Base-by-base conservation (phyloP, 2,329 filamentous ascomycete species). In the Diaporthe velutina region DNA sequence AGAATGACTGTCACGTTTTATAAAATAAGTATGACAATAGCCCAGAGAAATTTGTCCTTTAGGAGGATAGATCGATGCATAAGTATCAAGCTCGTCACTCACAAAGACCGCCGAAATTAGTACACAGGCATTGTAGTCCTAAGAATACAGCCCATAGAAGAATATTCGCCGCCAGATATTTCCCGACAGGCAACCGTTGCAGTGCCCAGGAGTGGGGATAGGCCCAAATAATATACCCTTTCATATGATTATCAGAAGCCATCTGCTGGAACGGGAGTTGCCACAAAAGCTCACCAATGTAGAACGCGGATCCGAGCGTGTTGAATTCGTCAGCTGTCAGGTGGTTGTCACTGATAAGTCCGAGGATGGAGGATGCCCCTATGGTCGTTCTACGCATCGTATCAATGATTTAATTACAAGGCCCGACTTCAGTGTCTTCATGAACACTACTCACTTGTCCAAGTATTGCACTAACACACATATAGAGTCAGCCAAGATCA, bases 41-140 rank as follows among this genome's bases (percentile, higher is more conserved):
- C 52, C 52, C n/a, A 67, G 61, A 67, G 12, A 5, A 13, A 1
- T 13, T 19, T 10, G 2, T 25, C 4, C 12, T 3, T 3, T 3
- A 19, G 2, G 5, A 35, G 2, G n/a, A 38, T 6, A 12, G 10
- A 13, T 2, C 12, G 22, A n/a, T 9, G 30, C n/a, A 10, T 30
- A 19, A 8, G 8, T 17, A 10, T 5, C 1, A 7, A 35, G 25
- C n/a, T 13, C 1, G 7, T 25, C 7, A 52, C 61, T 67, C 30
- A 67, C 61, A 67, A 35, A 67, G 61, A 13, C 61, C 61, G 6
- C 61, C 61, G 33, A 67, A 67, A 30, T 52, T 67, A 12, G 61
- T 67, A 38, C 61, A 67, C 28, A 38, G 10, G 22, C 61, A 67
- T 25, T 67, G 61, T 1, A 67, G 42, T 13, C 61, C 61, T 6